A percentile compares a stretch with the other conserved stretches of the same genome.
phyloP scores from a whole-genome alignment of 352 stramenopile species.

The Phytophthora sp. region DNA sequence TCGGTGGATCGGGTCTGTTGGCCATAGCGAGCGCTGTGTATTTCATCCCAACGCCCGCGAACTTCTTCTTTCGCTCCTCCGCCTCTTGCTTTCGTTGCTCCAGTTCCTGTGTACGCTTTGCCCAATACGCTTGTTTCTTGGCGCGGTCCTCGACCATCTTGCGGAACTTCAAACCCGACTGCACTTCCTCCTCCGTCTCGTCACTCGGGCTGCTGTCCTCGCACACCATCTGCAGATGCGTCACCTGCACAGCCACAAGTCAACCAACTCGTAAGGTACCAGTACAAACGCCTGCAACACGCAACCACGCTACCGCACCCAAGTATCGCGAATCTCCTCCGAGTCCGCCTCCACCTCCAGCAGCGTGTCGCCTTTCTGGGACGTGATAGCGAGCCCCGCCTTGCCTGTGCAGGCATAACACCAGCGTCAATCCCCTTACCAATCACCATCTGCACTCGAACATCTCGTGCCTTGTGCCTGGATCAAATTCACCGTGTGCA shows the following conservation, averaged over 20 bases:
- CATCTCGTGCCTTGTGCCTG: conserved; percentile 53
- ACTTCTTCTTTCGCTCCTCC: conserved; percentile 83
- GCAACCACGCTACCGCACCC: conserved; percentile 39
- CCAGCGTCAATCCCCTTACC: neutral
- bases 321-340: conserved; percentile 64
- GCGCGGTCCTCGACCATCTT: conserved; percentile 78
- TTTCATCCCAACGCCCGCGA: conserved; percentile 74
- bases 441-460: neutral
- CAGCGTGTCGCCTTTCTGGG: conserved; percentile 63
- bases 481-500: conserved; percentile 56
- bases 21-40: conserved; percentile 83
- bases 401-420: conserved; percentile 32
- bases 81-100: conserved; percentile 77
- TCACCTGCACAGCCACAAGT: conserved; percentile 44
- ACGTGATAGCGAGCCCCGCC: conserved; percentile 56
- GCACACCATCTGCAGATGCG: conserved; percentile 74
- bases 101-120: conserved; percentile 75
- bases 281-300: neutral
- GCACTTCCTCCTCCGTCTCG: conserved; percentile 37
- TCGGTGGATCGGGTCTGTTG: conserved; percentile 44
- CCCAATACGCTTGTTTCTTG: conserved; percentile 83
- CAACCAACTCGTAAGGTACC: neutral
- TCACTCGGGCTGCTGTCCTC: conserved; percentile 54
- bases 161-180: conserved; percentile 58
- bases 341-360: conserved; percentile 78